phyloP scores from a whole-genome alignment of 768 basidiomycete genomes.

The Collybiopsis luxurians region DNA sequence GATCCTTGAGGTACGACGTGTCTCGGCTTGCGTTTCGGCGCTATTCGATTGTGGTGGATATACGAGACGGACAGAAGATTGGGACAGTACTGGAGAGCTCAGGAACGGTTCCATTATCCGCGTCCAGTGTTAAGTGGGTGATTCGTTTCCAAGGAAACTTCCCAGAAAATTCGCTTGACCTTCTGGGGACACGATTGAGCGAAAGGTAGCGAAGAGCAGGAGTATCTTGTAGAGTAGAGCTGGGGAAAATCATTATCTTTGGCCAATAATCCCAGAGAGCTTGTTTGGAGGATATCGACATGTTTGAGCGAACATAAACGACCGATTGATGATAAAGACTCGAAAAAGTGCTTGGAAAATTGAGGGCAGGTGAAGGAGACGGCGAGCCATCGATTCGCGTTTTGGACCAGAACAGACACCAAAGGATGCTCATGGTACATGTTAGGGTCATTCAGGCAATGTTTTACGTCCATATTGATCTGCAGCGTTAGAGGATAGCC shows the following conservation, averaged over 20 bases:
- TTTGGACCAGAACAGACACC: not conserved
- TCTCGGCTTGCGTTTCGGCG: not conserved
- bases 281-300: not conserved
- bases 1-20: not conserved
- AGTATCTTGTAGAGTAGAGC: not conserved
- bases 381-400: not conserved
- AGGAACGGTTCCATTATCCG: not conserved
- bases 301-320: not conserved
- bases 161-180: not conserved
- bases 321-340: not conserved
- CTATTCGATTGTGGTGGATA: not conserved
- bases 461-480: not conserved
- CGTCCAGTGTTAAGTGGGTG: not conserved
- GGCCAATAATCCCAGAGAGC: not conserved
- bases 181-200: not conserved
- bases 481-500: not conserved
- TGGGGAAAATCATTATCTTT: not conserved
- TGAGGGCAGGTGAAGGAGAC: not conserved
- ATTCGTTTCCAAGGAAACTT: not conserved
- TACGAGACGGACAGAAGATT: not conserved
- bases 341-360: not conserved
- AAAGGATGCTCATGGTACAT: not conserved
- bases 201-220: not conserved
- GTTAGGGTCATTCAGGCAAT: not conserved
- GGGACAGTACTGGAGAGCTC: not conserved